Evolutionary conservation across 2,329 filamentous ascomycete genomes (phyloP).

Genomic region (Fusarium agapanthi): DNA sequence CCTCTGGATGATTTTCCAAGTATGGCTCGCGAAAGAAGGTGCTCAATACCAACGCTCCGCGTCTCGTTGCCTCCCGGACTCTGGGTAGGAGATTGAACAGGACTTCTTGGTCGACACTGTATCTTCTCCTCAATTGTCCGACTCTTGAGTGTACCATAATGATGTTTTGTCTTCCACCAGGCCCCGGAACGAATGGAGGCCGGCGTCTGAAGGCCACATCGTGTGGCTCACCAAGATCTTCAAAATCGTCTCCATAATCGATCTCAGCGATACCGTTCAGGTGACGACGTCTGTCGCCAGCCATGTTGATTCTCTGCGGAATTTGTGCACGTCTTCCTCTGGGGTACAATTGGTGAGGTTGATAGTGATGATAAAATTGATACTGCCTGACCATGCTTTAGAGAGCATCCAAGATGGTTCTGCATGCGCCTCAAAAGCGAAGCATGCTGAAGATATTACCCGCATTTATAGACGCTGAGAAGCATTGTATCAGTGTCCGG

Average conservation of each 20-base stretch:
- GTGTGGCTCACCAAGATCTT: background rate
- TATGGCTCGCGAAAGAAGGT: constrained; percentile 15
- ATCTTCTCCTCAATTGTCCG: constrained; percentile 11
- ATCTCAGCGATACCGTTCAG: constrained; percentile 7
- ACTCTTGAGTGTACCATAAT: constrained; percentile 15
- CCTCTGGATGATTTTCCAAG: background rate
- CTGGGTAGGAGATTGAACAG: constrained; percentile 25
- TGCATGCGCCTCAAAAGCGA: no score
- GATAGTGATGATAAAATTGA: background rate
- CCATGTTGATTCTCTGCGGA: background rate
- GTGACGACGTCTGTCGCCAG: background rate
- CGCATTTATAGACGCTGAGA: constrained; percentile 5
- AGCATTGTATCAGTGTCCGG: background rate
- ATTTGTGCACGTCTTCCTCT: background rate
- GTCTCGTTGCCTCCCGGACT: constrained; percentile 13
- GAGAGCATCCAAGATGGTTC: background rate
- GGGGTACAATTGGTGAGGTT: background rate
- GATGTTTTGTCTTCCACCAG: constrained; percentile 7
- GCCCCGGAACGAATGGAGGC: background rate
- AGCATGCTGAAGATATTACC: background rate
- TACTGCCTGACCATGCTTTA: background rate
- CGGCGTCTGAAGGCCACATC: background rate
- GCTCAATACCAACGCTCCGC: constrained; percentile 15
- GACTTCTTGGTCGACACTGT: constrained; percentile 12
- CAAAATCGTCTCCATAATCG: background rate